Conservation (phyloP, 768 basidiomycete species). For the Lactarius quietus region DNA sequence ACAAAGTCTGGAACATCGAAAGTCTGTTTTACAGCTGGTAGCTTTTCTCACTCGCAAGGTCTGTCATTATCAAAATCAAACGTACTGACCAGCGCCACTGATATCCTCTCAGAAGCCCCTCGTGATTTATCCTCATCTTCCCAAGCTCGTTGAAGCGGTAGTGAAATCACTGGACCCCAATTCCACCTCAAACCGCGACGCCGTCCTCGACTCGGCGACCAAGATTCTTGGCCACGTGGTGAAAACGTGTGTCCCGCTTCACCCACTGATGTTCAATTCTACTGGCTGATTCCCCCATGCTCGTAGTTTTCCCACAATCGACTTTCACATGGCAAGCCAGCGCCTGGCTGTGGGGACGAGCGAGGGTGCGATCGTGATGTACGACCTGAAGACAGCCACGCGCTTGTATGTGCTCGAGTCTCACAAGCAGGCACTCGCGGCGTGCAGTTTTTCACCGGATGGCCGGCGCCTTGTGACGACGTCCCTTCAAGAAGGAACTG, state of each 20-base stretch:
- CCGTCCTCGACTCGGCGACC: slow-evolving; percentile 86
- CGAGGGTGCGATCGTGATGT: slow-evolving; percentile 94
- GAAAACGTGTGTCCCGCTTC: slow-evolving; percentile 57
- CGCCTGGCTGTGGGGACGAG: slow-evolving; percentile 89
- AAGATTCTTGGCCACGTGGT: slow-evolving; percentile 96
- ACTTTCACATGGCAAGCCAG: slow-evolving; percentile 85
- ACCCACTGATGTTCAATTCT: neutral
- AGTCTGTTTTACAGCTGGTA: slow-evolving; percentile 87
- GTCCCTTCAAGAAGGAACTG: slow-evolving; percentile 78
- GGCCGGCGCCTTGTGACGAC: slow-evolving; percentile 85
- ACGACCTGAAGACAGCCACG: slow-evolving; percentile 94
- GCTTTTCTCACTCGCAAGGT: slow-evolving; percentile 93
- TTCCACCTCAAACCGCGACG: slow-evolving; percentile 67
- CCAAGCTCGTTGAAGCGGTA: slow-evolving; percentile 88
- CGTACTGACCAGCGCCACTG: neutral
- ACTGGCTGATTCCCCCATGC: neutral
- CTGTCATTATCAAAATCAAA: neutral
- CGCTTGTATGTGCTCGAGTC: slow-evolving; percentile 93
- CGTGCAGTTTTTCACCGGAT: slow-evolving; percentile 91
- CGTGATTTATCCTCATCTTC: slow-evolving; percentile 78
- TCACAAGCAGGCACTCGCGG: slow-evolving; percentile 75
- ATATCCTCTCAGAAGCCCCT: slow-evolving; percentile 62
- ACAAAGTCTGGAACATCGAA: slow-evolving; percentile 69
- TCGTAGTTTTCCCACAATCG: slow-evolving; percentile 83
- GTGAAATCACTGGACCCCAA: slow-evolving; percentile 97